Percentiles rank a stretch among this genome's conserved stretches.
Evolutionary conservation across 1,284 basidiomycete genomes (phyloP).

Genomic region (Cutaneotrichosporon sp.): DNA sequence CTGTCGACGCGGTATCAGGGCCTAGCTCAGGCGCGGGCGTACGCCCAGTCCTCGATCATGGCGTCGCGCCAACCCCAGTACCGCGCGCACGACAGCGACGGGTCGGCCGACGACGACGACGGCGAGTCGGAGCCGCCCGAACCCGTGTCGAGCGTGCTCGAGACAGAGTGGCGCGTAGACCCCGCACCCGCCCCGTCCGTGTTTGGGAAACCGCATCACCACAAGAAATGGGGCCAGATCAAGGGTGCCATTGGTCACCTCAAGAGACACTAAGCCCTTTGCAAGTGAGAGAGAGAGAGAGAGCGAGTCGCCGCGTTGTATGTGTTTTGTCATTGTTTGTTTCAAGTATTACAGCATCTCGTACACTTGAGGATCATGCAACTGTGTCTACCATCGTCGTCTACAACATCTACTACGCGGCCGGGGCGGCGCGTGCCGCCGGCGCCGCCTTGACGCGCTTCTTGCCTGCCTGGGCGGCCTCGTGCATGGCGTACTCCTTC

Average conservation of each 20-base stretch:
- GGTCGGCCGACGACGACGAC: constrained; percentile 1
- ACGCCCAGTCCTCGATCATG: constrained; percentile 17
- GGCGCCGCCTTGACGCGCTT: constrained; percentile 31
- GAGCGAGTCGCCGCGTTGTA: no score
- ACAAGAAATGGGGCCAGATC: constrained; percentile 17
- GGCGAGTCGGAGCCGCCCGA: constrained; percentile 7
- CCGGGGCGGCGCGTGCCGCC: no score
- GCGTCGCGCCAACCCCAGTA: background rate
- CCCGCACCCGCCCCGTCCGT: background rate
- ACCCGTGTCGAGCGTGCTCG: no score
- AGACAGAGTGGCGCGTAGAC: no score
- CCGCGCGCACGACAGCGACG: background rate
- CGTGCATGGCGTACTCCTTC: constrained; percentile 49
- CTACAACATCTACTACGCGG: constrained; percentile 12
- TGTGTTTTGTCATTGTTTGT: background rate
- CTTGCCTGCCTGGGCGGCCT: constrained; percentile 33
- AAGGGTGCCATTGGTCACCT: constrained; percentile 22
- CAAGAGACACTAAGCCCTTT: background rate
- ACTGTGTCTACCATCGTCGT: constrained; percentile 1
- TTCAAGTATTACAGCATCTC: background rate
- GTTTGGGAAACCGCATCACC: no score
- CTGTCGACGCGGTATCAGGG: constrained; percentile 7
- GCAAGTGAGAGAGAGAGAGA: no score
- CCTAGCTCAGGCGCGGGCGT: constrained; percentile 9
- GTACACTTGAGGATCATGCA: constrained; percentile 2